phyloP scores from a whole-genome alignment of 2,329 filamentous ascomycete species.

The Anthostomella pinea region DNA sequence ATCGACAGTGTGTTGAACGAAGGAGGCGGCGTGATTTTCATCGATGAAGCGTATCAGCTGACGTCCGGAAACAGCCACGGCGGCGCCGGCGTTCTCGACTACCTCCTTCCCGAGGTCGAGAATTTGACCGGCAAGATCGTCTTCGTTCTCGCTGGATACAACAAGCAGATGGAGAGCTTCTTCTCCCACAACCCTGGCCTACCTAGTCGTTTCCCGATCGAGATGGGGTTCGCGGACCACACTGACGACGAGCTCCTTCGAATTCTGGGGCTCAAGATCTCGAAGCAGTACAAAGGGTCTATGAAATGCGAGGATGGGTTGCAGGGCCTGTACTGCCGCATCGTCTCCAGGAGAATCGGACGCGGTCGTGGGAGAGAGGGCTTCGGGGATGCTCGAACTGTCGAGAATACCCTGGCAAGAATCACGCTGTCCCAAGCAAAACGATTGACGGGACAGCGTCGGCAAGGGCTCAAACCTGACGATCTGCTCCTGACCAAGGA shows the following conservation, averaged over 20 bases:
- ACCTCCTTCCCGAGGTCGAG: slow-evolving; percentile 69
- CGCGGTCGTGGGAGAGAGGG: slow-evolving; percentile 58
- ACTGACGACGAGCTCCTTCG: slow-evolving; percentile 59
- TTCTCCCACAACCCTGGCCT: slow-evolving; percentile 73
- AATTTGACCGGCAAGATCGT: slow-evolving; percentile 67
- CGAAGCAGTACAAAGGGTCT: slow-evolving; percentile 47
- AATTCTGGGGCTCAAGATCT: slow-evolving; percentile 57
- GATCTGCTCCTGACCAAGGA: slow-evolving; percentile 60
- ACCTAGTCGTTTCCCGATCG: slow-evolving; percentile 63
- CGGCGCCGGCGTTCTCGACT: slow-evolving; percentile 65
- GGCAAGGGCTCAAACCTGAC: slow-evolving; percentile 41
- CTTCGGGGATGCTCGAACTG: slow-evolving; percentile 66
- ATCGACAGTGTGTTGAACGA: slow-evolving; percentile 55
- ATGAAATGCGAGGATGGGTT: slow-evolving; percentile 61
- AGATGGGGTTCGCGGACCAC: slow-evolving; percentile 69
- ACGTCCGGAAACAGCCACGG: slow-evolving; percentile 46
- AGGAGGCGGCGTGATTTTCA: slow-evolving; percentile 69
- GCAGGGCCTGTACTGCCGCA: slow-evolving; percentile 57
- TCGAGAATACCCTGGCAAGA: slow-evolving; percentile 5
- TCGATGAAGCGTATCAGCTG: slow-evolving; percentile 78
- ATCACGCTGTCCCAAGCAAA: slow-evolving; percentile 3
- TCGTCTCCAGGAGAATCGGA: slow-evolving; percentile 49
- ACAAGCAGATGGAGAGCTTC: slow-evolving; percentile 72
- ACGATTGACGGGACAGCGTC: slow-evolving; percentile 14
- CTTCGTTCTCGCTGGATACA: slow-evolving; percentile 72